Evolutionary conservation across 148 eudicot genomes (phyloP), one percentile per base, ranked within the genome.

Genomic region (Salicornia ramosissima): DNA sequence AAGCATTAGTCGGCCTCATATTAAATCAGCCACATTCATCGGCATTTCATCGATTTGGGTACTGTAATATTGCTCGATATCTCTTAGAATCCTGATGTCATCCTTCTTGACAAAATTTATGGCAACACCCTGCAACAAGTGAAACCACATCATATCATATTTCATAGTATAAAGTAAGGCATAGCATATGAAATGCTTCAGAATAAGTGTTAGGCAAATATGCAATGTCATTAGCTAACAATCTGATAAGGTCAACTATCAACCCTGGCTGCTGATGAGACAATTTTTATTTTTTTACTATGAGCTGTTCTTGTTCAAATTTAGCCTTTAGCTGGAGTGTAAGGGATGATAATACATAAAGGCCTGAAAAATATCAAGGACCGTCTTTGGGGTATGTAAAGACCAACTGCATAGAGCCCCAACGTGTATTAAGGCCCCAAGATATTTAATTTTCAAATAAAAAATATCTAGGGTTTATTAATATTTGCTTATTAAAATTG

Each of bases 21-120:
- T 91, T 64, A 91, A 75, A 80, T 91, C 96, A 50, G 92, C 96
- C n/a, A 91, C 92, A 56, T 91, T 89, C 96, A 91, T 91, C 0
- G 97, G 97, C 97, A 91, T 89, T 72, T 91, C 96, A 53, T 91
- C 96, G 2, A 91, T 91, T 78, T 91, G 97, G 66, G 95, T 88
- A 65, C 95, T 91, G 83, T 91, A 91, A 59, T 88, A 91, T 69
- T 88, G 92, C 88, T 91, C 92, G n/a, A 88, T 91, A 70, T 91
- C 97, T 69, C 97, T 85, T 30, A 91, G 70, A 64, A 91, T 88
- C 83, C 78, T 88, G 82, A 91, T 88, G 71, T 87, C 97, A 40
- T 89, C 96, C 12, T 79, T 84, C 68, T 89, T 91, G 31, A 88
- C 97, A 61, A 91, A 91, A 80, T 91, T 91, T 60, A 91, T 88